Percentiles rank a stretch among this genome's conserved stretches.
phyloP scores from a whole-genome alignment of 2,329 filamentous ascomycete species.

The Parastagonospora nodorum region DNA sequence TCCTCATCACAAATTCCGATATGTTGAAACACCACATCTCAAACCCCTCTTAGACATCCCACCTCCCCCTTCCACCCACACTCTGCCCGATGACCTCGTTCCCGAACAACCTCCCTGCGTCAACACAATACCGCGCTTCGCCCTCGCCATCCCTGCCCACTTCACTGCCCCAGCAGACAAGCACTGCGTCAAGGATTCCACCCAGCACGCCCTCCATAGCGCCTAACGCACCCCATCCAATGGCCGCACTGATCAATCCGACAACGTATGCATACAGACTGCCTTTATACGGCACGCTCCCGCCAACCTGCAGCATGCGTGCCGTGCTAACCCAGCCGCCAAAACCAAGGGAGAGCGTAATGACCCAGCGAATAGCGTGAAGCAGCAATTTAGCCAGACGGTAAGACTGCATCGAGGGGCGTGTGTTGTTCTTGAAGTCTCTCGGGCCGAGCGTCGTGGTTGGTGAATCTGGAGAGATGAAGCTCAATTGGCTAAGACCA shows the following conservation, averaged over 20 bases:
- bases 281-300: slow-evolving; percentile 62
- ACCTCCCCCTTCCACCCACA: slow-evolving; percentile 23
- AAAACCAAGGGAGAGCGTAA: slow-evolving; percentile 87
- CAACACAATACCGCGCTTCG: slow-evolving; percentile 80
- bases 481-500: slow-evolving; percentile 79
- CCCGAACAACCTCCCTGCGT: slow-evolving; percentile 87
- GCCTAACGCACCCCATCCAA: slow-evolving; percentile 91
- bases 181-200: slow-evolving; percentile 83
- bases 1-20: too few species aligned
- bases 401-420: slow-evolving; percentile 75
- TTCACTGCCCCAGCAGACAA: slow-evolving; percentile 96
- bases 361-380: slow-evolving; percentile 87
- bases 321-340: slow-evolving; percentile 97
- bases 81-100: slow-evolving; percentile 44
- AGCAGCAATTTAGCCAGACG: slow-evolving; percentile 88
- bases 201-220: slow-evolving; percentile 88
- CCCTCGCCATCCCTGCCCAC: slow-evolving; percentile 59
- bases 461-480: slow-evolving; percentile 73
- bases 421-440: slow-evolving; percentile 47
- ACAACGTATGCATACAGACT: slow-evolving; percentile 95
- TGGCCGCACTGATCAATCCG: slow-evolving; percentile 87
- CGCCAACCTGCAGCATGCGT: slow-evolving; percentile 69
- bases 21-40: not conserved
- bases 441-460: slow-evolving; percentile 66
- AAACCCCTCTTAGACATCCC: slow-evolving; percentile 26